Conservation (phyloP, 495 filamentous ascomycete genomes). For the Penicillium coprophilum region DNA sequence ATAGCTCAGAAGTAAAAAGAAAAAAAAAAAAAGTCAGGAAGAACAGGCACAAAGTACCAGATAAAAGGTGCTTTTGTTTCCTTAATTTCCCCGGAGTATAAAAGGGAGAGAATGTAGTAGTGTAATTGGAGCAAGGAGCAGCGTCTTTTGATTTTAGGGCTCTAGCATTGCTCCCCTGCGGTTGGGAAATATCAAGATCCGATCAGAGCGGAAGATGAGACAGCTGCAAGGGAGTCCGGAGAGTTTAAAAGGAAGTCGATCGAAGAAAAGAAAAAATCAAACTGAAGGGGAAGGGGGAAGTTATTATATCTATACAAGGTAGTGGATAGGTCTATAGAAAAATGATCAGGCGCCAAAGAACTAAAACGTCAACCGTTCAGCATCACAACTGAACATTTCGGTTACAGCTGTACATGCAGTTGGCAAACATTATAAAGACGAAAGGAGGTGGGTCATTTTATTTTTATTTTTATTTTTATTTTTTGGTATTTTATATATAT, state of each 20-base stretch:
- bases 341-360: constrained; percentile 43
- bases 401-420: constrained; percentile 48
- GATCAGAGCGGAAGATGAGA: constrained; percentile 29
- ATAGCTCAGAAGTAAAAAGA: constrained; percentile 9
- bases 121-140: constrained; percentile 22
- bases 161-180: constrained; percentile 36
- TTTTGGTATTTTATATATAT: constrained; percentile 20
- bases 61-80: constrained; percentile 28
- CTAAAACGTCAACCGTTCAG: constrained; percentile 40
- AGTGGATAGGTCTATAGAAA: constrained; percentile 41
- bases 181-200: constrained; percentile 26
- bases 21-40: background rate
- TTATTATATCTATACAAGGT: constrained; percentile 33
- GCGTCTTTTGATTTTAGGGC: constrained; percentile 27
- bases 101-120: constrained; percentile 30
- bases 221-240: constrained; percentile 29
- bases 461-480: constrained; percentile 17
- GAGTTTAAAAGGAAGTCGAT: constrained; percentile 9
- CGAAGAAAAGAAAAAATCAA: constrained; percentile 16
- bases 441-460: constrained; percentile 15
- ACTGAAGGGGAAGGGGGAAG: constrained; percentile 37
- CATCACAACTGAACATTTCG: constrained; percentile 36
- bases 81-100: constrained; percentile 29
- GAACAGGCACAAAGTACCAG: constrained; percentile 24
- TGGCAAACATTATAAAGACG: constrained; percentile 40